Evolutionary conservation across 2,329 filamentous ascomycete species (phyloP).

Genomic region (Ophiostoma sp.): DNA sequence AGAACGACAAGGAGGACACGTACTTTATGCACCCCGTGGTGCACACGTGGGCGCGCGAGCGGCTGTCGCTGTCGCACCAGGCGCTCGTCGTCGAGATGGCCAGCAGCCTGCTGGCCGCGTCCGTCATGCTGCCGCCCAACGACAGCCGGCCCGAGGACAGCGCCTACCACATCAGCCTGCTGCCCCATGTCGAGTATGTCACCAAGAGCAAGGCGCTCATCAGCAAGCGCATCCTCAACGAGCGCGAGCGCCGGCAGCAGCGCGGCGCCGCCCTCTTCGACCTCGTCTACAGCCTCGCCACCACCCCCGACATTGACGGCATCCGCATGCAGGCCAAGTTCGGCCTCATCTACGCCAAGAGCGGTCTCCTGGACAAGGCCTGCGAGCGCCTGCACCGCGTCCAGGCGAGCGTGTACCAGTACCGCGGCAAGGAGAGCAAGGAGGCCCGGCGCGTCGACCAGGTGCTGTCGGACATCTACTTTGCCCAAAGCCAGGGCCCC

Average conservation of each 20-base stretch:
- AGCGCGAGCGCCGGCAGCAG: background rate
- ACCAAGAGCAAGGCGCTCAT: background rate
- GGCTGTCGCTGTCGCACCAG: background rate
- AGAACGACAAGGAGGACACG: background rate
- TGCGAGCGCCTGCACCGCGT: background rate
- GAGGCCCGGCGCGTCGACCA: conserved; percentile 8
- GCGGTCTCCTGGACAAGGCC: conserved; percentile 6
- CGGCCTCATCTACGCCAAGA: conserved; percentile 11
- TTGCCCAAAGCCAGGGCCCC: background rate
- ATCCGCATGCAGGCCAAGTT: conserved; percentile 15
- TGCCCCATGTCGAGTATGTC: conserved; percentile 12
- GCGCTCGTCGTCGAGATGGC: conserved; percentile 12
- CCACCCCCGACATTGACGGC: background rate
- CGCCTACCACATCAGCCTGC: conserved; percentile 10
- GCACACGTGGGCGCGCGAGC: conserved; percentile 16
- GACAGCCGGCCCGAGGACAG: background rate
- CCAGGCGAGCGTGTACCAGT: background rate
- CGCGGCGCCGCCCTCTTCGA: background rate
- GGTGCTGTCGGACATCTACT: conserved; percentile 15
- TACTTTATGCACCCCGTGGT: conserved; percentile 18
- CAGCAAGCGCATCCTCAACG: background rate
- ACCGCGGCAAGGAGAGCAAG: conserved; percentile 1
- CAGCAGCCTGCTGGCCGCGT: conserved; percentile 4
- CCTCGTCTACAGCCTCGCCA: background rate
- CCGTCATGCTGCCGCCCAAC: conserved; percentile 14